phyloP scores from a whole-genome alignment of 768 basidiomycete genomes.

The Leccinum variicolor region DNA sequence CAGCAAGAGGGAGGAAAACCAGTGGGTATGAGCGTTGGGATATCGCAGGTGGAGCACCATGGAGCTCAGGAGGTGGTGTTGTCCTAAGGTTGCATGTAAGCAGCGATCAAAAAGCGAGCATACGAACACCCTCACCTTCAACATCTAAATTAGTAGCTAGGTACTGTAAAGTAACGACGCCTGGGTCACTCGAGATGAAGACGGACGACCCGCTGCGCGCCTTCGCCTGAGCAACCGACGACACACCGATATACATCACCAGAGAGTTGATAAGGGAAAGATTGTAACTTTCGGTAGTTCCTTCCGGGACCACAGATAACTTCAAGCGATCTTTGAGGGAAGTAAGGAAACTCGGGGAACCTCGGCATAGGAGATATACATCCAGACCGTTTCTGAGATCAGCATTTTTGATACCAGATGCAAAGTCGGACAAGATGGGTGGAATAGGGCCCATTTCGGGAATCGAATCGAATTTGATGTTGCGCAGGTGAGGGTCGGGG shows the following conservation, averaged over 20 bases:
- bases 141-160: conserved; percentile 81
- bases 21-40: conserved; percentile 97
- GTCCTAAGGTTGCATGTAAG: conserved; percentile 50
- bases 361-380: conserved; percentile 78
- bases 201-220: conserved; percentile 76
- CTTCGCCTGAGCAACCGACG: conserved; percentile 86
- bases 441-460: conserved; percentile 94
- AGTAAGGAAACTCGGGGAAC: conserved; percentile 66
- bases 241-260: conserved; percentile 95
- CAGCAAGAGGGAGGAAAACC: conserved; percentile 91
- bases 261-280: conserved; percentile 87
- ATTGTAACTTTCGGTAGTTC: conserved; percentile 68
- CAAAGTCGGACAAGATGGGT: conserved; percentile 87
- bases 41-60: conserved; percentile 94
- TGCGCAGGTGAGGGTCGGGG: conserved; percentile 83
- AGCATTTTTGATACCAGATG: conserved; percentile 72
- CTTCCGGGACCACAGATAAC: conserved; percentile 43
- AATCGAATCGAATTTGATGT: conserved; percentile 67
- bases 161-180: conserved; percentile 81
- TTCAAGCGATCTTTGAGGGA: conserved; percentile 77
- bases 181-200: conserved; percentile 80
- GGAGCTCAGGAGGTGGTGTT: conserved; percentile 92
- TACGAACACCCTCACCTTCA: conserved; percentile 63
- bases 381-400: conserved; percentile 82
- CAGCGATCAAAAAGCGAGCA: neutral